phyloP scores from a whole-genome alignment of 2,329 filamentous ascomycete species.

The Ploettnerulaceae sp. region DNA sequence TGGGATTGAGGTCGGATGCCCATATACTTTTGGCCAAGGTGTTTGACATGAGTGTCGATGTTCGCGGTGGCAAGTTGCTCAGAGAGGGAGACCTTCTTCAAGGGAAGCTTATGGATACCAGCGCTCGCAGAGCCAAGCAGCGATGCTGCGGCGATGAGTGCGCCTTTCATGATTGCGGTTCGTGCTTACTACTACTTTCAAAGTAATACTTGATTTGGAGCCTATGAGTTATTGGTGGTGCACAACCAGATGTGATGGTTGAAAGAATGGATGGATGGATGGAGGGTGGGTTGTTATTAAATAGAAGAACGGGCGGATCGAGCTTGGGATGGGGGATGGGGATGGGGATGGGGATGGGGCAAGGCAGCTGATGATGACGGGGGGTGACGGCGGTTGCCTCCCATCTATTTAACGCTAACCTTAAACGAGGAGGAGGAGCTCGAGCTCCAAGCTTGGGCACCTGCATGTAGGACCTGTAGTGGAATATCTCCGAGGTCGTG shows the following conservation, averaged over 20 bases:
- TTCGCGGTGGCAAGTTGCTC: constrained; percentile 86
- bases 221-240: constrained; percentile 14
- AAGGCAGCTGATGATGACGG: constrained; percentile 3
- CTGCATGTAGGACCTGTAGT: neutral
- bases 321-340: neutral
- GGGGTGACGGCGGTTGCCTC: constrained; percentile 5
- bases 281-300: constrained; percentile 19
- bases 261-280: constrained; percentile 7
- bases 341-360: neutral
- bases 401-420: neutral
- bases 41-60: constrained; percentile 74
- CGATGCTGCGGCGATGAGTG: constrained; percentile 71
- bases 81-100: constrained; percentile 89
- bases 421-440: constrained; percentile 29
- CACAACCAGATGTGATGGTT: constrained; percentile 15
- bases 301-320: constrained; percentile 2
- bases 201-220: constrained; percentile 21
- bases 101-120: constrained; percentile 91
- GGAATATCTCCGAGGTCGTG: neutral
- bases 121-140: constrained; percentile 80
- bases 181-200: constrained; percentile 24
- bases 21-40: constrained; percentile 95
- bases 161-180: constrained; percentile 69
- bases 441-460: neutral
- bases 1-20: constrained; percentile 67